These are phyloP conservation scores for Galerina sulciceps DNA, from an alignment of 768 basidiomycete genomes.

Conservation along the genomic window DNA sequence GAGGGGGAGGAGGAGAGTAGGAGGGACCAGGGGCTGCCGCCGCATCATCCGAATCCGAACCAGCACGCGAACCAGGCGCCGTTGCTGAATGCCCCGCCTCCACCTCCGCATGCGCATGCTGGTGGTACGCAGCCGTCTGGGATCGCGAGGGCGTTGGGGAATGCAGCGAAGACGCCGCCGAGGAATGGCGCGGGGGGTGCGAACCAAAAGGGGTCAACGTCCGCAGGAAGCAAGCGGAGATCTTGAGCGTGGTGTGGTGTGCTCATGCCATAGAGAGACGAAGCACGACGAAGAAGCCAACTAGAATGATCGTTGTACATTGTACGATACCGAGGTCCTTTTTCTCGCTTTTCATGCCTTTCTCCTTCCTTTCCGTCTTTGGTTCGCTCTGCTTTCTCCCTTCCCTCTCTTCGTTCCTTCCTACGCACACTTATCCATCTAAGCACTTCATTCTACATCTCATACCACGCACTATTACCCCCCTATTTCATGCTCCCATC, in stretches of 20 bases:
- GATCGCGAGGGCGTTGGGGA: conserved; percentile 18
- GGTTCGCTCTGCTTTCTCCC: not conserved
- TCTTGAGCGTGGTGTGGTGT: not conserved
- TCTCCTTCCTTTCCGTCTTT: not conserved
- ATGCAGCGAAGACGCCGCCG: conserved; percentile 1
- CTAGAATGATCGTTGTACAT: not conserved
- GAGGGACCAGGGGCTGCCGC: not conserved
- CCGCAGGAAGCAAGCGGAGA: conserved; percentile 7
- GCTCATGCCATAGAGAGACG: not conserved
- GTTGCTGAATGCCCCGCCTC: conserved; percentile 22
- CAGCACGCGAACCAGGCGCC: conserved; percentile 22
- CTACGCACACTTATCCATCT: not conserved
- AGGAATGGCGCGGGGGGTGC: not conserved
- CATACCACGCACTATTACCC: conserved; percentile 3
- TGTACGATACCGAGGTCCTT: not conserved
- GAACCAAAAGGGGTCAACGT: not conserved
- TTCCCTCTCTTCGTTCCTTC: not conserved
- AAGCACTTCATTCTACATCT: not conserved
- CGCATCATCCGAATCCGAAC: not conserved
- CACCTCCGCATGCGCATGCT: conserved; percentile 3
- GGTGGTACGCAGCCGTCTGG: conserved; percentile 8
- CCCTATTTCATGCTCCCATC: no score
- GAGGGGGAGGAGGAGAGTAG: not conserved
- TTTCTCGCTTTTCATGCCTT: not conserved
- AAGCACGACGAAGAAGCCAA: not conserved